Evolutionary conservation across 441 rosid genomes (phyloP).

Genomic region (Biscutella laevigata): DNA sequence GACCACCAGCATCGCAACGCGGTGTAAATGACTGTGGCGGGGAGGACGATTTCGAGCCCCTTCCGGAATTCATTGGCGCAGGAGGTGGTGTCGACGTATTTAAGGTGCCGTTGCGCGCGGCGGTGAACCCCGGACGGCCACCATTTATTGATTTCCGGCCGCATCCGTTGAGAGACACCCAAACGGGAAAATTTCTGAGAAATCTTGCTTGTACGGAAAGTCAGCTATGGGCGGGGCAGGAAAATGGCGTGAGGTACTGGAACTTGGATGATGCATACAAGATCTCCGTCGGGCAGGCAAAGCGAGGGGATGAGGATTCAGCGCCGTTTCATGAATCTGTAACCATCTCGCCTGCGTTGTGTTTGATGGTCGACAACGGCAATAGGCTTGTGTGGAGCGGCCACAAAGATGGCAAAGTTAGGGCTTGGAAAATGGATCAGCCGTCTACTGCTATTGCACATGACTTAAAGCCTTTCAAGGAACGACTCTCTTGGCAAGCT

Average conservation of each 20-base stretch:
- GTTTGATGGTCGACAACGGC: constrained; percentile 63
- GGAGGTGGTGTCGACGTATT: constrained; percentile 57
- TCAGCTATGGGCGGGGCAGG: constrained; percentile 95
- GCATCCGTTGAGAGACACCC: constrained; percentile 90
- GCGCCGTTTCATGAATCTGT: constrained; percentile 84
- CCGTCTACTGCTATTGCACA: constrained; percentile 21
- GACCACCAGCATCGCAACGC: constrained; percentile 9
- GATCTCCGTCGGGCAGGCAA: constrained; percentile 42
- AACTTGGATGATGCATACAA: constrained; percentile 46
- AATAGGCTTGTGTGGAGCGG: constrained; percentile 83
- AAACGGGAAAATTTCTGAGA: constrained; percentile 70
- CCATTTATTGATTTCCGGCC: constrained; percentile 80
- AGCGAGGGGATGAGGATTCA: constrained; percentile 90
- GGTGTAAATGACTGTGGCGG: background rate
- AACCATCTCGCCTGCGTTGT: constrained; percentile 57
- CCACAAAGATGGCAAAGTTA: constrained; percentile 88
- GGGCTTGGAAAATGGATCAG: constrained; percentile 84
- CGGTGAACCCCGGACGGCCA: constrained; percentile 77
- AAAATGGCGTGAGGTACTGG: constrained; percentile 78
- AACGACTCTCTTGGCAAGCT: constrained; percentile 93
- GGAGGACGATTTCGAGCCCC: constrained; percentile 25
- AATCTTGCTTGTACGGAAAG: constrained; percentile 74
- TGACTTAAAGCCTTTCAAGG: constrained; percentile 51
- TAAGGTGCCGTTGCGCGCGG: constrained; percentile 57
- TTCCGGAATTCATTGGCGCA: constrained; percentile 47